Evolutionary conservation across 805 yeast species (phyloP).

Genomic region (Lipomyces sp.): DNA sequence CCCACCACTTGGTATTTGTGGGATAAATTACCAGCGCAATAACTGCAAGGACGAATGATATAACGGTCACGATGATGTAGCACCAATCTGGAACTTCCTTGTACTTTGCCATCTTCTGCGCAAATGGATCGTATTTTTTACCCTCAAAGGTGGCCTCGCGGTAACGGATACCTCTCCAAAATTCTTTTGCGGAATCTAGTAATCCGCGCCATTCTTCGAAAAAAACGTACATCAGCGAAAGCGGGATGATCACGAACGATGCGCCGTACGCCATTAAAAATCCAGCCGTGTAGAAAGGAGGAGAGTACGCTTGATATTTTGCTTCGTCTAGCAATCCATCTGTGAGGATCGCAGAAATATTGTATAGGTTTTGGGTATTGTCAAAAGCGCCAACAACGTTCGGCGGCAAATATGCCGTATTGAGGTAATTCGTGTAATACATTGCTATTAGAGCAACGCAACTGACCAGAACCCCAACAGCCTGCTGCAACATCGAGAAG

Average conservation of each 20-base stretch:
- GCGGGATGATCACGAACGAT: conserved; percentile 56
- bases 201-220: conserved; percentile 10
- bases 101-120: conserved; percentile 61
- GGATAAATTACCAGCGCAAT: conserved; percentile 50
- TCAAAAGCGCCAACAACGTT: conserved; percentile 54
- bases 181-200: conserved; percentile 4
- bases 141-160: background rate
- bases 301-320: conserved; percentile 64
- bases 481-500: conserved; percentile 51
- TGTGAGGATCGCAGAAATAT: conserved; percentile 56
- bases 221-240: conserved; percentile 10
- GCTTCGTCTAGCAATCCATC: conserved; percentile 52
- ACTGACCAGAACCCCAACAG: conserved; percentile 52
- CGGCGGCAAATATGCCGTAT: conserved; percentile 61
- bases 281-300: conserved; percentile 60
- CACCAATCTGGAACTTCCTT: conserved; percentile 70
- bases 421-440: conserved; percentile 61
- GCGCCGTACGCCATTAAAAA: conserved; percentile 64
- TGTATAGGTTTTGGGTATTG: conserved; percentile 55
- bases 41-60: conserved; percentile 54
- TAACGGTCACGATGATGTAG: conserved; percentile 54
- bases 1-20: conserved; percentile 56
- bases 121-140: conserved; percentile 51
- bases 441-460: conserved; percentile 57
- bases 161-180: conserved; percentile 38